phyloP scores from a whole-genome alignment of 345 rosid species.

The Erucastrum elatum region DNA sequence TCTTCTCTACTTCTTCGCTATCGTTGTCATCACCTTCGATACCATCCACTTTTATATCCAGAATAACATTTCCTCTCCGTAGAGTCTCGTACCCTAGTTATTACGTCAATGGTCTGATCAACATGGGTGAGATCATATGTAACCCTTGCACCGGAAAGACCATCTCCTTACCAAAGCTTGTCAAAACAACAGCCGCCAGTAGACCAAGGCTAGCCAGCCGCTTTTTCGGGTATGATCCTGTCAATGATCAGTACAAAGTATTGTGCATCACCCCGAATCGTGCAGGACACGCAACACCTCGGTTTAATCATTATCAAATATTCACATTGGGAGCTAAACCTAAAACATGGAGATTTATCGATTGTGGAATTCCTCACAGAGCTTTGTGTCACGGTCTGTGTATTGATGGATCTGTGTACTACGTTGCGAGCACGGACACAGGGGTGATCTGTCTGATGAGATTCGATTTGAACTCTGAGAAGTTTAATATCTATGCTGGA shows the following conservation, averaged over 20 bases:
- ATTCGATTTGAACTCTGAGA: neutral
- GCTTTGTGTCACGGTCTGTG: neutral
- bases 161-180: neutral
- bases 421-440: neutral
- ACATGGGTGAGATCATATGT: neutral
- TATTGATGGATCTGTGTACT: neutral
- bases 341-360: neutral
- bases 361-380: neutral
- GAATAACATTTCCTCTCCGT: neutral
- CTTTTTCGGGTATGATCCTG: conserved; percentile 9
- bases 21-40: neutral
- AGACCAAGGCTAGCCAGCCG: neutral
- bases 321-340: neutral
- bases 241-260: conserved; percentile 6
- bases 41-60: neutral
- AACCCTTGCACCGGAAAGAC: neutral
- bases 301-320: neutral
- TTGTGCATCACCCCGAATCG: neutral
- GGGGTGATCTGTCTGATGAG: neutral
- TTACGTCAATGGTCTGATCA: neutral
- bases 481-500: neutral
- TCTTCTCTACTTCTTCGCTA: neutral
- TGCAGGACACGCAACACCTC: neutral
- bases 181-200: neutral
- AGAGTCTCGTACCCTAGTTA: neutral